Percentiles rank a stretch among this genome's conserved stretches.
phyloP scores from a whole-genome alignment of 176 grass and related monocot genomes.

The Lolium rigidum region DNA sequence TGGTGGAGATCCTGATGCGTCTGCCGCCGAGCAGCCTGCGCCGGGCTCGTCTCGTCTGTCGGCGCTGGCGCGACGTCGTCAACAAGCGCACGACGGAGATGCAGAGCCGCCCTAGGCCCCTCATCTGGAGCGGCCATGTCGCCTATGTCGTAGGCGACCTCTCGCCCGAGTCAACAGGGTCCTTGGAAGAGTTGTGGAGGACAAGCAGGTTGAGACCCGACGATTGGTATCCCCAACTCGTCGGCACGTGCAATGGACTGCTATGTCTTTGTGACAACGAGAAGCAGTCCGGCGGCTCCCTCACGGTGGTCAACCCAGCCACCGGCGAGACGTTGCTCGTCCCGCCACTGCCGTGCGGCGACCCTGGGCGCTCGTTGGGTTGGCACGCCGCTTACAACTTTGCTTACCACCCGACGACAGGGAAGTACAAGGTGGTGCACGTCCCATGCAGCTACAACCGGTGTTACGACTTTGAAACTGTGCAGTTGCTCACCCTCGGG shows the following conservation, averaged over 20 bases:
- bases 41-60: background rate
- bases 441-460: background rate
- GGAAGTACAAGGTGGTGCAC: constrained; percentile 1
- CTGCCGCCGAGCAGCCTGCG: background rate
- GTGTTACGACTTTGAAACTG: background rate
- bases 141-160: background rate
- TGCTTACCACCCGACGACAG: background rate
- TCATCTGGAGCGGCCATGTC: background rate
- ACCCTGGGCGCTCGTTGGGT: too few relatives aligned
- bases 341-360: background rate
- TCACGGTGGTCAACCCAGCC: background rate
- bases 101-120: background rate
- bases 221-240: background rate
- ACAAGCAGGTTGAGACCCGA: background rate
- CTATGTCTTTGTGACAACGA: background rate
- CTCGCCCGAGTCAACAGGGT: background rate
- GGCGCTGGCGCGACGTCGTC: background rate
- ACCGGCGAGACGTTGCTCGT: background rate
- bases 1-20: background rate
- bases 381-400: background rate
- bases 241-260: background rate
- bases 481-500: background rate
- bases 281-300: background rate
- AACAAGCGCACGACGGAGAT: background rate
- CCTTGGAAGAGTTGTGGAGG: background rate